Evolutionary conservation across 2,329 filamentous ascomycete genomes (phyloP).

Genomic region (Rutstroemia sp.): DNA sequence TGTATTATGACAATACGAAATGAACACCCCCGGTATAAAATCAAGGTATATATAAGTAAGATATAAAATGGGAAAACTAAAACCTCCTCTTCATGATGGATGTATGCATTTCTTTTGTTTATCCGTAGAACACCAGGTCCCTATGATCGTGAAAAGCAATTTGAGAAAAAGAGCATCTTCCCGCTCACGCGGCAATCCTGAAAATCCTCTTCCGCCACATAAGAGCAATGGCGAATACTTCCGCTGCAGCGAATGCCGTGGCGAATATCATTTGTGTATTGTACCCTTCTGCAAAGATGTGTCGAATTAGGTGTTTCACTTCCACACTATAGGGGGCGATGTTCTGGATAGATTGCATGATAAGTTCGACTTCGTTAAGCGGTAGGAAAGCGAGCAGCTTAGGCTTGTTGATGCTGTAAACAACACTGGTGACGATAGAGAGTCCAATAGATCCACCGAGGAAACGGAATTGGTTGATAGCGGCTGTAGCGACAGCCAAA

Average conservation of each 20-base stretch:
- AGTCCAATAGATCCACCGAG: neutral
- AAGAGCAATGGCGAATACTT: neutral
- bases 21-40: too few relatives aligned
- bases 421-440: neutral
- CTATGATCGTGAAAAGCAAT: too few relatives aligned
- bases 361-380: neutral
- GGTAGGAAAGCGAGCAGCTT: neutral
- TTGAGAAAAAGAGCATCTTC: too few relatives aligned
- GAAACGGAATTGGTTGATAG: slow-evolving; percentile 1
- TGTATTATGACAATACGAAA: too few relatives aligned
- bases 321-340: neutral
- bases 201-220: neutral
- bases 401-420: neutral
- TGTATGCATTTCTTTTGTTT: too few relatives aligned
- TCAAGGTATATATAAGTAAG: too few relatives aligned
- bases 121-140: too few relatives aligned
- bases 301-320: neutral
- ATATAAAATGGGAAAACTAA: too few relatives aligned
- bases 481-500: neutral
- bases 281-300: neutral
- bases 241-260: neutral
- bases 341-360: neutral
- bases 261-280: neutral
- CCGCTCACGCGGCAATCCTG: neutral
- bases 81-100: too few relatives aligned